Evolutionary conservation across 331 rosid genomes (phyloP), one percentile per base, ranked within the genome.

Genomic region (Quercus phellos): DNA sequence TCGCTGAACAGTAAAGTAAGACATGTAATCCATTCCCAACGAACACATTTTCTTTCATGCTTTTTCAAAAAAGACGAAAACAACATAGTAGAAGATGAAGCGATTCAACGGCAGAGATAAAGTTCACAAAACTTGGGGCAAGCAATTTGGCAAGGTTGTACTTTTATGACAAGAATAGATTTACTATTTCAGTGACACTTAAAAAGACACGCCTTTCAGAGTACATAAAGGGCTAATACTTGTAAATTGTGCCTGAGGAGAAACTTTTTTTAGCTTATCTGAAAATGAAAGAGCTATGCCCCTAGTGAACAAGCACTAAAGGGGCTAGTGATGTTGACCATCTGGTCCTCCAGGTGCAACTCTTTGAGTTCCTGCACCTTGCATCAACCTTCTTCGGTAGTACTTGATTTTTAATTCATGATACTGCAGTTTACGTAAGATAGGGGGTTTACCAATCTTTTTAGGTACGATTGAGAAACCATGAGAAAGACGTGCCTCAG

Each of bases 261-360:
- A 46, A 46, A 46, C 14, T 46, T 11, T 46, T 11, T 11, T 46
- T 46, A 12, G 17, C 17, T 12, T 46, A 46, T 46, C 53, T 12
- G 53, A 46, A 46, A 46, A 46, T 46, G 5, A 46, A 13, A 46
- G 16, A 46, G 53, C 17, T 9, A 12, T 12, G 53, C 53, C 53
- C 17, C 53, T 0, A 46, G 53, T 46, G 53, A 46, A 46, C 5
- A 46, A 1, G 17, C 53, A 46, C 53, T 10, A 46, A 46, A 46
- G 30, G 4, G 4, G 76, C 73, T 78, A 82, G 78, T 81, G 83
- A 78, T 84, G 88, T 24, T 77, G 81, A 7, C 81, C 80, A 72
- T 84, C 81, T 55, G 88, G 85, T 50, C 88, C 85, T 22, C 83
- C 83, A 0, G 83, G 81, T 26, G 80, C 16, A n/a, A 51, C 10